A percentile compares a stretch with the other conserved stretches of the same genome.
Conservation (phyloP, 2,329 filamentous ascomycete genomes). For the Dendrostoma leiphaemia region DNA sequence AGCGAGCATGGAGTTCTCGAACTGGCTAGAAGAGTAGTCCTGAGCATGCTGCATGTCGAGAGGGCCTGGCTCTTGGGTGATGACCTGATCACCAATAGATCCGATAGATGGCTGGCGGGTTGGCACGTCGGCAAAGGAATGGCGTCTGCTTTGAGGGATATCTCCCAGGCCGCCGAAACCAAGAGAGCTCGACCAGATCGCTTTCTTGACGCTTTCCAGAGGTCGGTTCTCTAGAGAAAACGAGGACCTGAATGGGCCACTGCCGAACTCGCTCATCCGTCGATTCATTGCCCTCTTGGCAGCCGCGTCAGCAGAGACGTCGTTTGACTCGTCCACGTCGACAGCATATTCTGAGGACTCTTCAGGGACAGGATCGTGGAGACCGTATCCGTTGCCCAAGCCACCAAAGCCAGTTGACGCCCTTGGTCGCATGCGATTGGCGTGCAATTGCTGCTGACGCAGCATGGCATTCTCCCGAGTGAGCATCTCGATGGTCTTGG, state of each 20-base stretch:
- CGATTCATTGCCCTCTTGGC: conserved; percentile 45
- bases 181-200: conserved; percentile 70
- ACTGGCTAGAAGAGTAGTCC: conserved; percentile 40
- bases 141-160: conserved; percentile 70
- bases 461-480: conserved; percentile 62
- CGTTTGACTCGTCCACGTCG: conserved; percentile 63
- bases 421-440: conserved; percentile 53
- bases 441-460: conserved; percentile 56
- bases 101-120: conserved; percentile 63
- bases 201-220: conserved; percentile 64
- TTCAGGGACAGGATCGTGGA: conserved; percentile 60
- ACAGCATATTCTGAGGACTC: conserved; percentile 68
- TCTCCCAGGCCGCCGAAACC: conserved; percentile 62
- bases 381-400: conserved; percentile 54
- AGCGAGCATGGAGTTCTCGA: conserved; percentile 33
- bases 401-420: conserved; percentile 53
- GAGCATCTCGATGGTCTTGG: conserved; percentile 62
- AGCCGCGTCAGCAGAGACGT: conserved; percentile 44
- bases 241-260: conserved; percentile 44
- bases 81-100: conserved; percentile 53
- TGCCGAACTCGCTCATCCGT: conserved; percentile 57
- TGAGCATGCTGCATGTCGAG: conserved; percentile 43
- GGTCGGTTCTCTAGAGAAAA: conserved; percentile 58
- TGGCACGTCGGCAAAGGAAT: conserved; percentile 72
- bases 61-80: conserved; percentile 43